phyloP scores from a whole-genome alignment of 192 early-diverging fungal genomes.

The Gaertneriomyces semiglobifer region DNA sequence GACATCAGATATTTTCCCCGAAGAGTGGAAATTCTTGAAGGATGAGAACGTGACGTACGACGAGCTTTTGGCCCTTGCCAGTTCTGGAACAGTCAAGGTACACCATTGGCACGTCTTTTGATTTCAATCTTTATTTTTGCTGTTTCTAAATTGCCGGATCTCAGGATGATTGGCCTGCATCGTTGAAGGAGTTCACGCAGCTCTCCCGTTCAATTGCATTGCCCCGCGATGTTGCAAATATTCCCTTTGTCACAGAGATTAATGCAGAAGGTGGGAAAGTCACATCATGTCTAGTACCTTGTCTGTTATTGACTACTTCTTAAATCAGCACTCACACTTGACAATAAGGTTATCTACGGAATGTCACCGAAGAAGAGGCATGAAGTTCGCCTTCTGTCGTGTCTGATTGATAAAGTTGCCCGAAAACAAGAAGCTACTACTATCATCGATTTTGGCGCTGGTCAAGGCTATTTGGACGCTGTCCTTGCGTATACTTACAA shows the following conservation, averaged over 20 bases:
- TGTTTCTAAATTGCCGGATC: not conserved
- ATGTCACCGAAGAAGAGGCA: conserved; percentile 73
- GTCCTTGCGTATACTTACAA: conserved; percentile 64
- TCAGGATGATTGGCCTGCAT: conserved; percentile 22
- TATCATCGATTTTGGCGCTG: conserved; percentile 72
- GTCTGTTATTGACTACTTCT: too few relatives aligned
- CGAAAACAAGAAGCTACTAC: conserved; percentile 34
- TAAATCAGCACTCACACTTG: conserved; percentile 6
- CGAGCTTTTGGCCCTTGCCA: conserved; percentile 31
- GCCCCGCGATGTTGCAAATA: conserved; percentile 6
- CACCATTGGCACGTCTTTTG: too few relatives aligned
- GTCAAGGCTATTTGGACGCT: conserved; percentile 72
- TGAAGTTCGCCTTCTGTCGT: conserved; percentile 61
- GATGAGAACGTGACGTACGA: conserved; percentile 5
- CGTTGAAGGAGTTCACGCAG: conserved; percentile 25
- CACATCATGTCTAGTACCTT: too few relatives aligned
- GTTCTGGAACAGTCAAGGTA: conserved; percentile 23
- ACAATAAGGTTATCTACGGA: conserved; percentile 60
- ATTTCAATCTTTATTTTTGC: not conserved
- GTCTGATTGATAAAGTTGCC: conserved; percentile 56
- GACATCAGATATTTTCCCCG: conserved; percentile 22
- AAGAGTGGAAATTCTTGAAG: conserved; percentile 27
- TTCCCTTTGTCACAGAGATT: not conserved
- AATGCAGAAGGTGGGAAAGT: too few relatives aligned
- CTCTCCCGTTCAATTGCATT: conserved; percentile 11